Evolutionary conservation across 257 asterid genomes (phyloP).

Genomic region (Solanum sitiens): DNA sequence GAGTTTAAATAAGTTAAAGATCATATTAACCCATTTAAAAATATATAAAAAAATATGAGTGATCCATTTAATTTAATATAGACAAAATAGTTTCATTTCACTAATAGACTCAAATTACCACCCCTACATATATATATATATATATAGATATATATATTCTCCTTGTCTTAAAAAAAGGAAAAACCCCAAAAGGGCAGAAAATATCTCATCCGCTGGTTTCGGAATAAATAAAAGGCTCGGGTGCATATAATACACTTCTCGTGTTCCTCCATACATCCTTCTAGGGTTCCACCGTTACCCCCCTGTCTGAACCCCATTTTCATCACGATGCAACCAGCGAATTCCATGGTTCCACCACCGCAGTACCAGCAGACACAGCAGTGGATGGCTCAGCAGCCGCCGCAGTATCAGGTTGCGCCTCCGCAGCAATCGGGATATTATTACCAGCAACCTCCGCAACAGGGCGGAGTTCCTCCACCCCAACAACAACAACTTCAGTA

Average conservation of each 20-base stretch:
- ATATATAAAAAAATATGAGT: too few species aligned
- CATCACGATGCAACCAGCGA: conserved; percentile 42
- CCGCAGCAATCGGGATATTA: conserved; percentile 10
- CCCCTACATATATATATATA: too few species aligned
- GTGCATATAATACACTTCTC: neutral
- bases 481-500: conserved; percentile 36
- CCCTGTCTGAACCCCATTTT: neutral
- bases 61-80: too few species aligned
- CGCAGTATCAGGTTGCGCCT: conserved; percentile 1
- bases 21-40: too few species aligned
- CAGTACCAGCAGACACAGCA: conserved; percentile 7
- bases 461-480: conserved; percentile 4
- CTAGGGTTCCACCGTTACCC: conserved; percentile 8
- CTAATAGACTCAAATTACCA: too few species aligned
- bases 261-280: neutral
- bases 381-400: conserved; percentile 31
- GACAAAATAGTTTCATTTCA: too few species aligned
- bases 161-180: neutral
- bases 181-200: neutral
- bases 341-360: conserved; percentile 46
- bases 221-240: neutral
- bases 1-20: too few species aligned
- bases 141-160: too few species aligned
- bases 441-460: conserved; percentile 33
- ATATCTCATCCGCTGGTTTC: neutral